Percentiles rank a stretch among this genome's conserved stretches.
These are phyloP conservation scores for Centaurea solstitialis DNA, from an alignment of 129 eudicot genomes.

Conservation along the genomic window DNA sequence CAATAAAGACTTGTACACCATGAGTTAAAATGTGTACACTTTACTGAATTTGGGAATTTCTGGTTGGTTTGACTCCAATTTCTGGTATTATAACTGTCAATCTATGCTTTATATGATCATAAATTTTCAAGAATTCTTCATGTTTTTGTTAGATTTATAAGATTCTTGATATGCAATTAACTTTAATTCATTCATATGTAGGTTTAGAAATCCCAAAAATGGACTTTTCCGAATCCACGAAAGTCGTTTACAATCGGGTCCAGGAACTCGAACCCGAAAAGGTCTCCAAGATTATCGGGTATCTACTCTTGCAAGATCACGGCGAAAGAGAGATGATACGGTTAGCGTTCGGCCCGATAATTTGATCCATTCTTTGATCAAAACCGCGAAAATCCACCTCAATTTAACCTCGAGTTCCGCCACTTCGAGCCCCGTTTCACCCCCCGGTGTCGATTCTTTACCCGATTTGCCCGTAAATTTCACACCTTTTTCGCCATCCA, in stretches of 20 bases:
- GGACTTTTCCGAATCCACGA: conserved; percentile 53
- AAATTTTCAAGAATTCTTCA: neutral
- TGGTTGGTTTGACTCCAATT: conserved; percentile 3
- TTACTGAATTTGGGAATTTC: conserved; percentile 22
- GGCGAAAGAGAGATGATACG: conserved; percentile 60
- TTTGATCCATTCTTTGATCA: conserved; percentile 36
- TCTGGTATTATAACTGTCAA: conserved; percentile 15
- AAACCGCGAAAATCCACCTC: conserved; percentile 40
- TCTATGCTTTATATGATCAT: neutral
- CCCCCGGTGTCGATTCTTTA: conserved; percentile 22
- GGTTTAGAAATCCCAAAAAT: conserved; percentile 27
- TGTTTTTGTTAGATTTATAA: neutral
- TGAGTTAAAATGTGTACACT: neutral
- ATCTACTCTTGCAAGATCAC: conserved; percentile 45
- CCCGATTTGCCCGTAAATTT: conserved; percentile 41
- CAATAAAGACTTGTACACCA: conserved; percentile 16
- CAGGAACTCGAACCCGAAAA: conserved; percentile 51
- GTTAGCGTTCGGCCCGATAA: conserved; percentile 51
- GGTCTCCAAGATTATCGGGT: conserved; percentile 56
- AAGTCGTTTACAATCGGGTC: conserved; percentile 41
- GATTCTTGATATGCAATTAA: conserved; percentile 10
- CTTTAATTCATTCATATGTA: conserved; percentile 13
- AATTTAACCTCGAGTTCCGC: conserved; percentile 29
- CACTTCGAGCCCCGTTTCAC: conserved; percentile 32
- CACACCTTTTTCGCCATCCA: conserved; percentile 35